A percentile compares a stretch with the other conserved stretches of the same genome.
phyloP scores from a whole-genome alignment of 1,139 yeast genomes.

The Entelexis sorbosivorans region DNA sequence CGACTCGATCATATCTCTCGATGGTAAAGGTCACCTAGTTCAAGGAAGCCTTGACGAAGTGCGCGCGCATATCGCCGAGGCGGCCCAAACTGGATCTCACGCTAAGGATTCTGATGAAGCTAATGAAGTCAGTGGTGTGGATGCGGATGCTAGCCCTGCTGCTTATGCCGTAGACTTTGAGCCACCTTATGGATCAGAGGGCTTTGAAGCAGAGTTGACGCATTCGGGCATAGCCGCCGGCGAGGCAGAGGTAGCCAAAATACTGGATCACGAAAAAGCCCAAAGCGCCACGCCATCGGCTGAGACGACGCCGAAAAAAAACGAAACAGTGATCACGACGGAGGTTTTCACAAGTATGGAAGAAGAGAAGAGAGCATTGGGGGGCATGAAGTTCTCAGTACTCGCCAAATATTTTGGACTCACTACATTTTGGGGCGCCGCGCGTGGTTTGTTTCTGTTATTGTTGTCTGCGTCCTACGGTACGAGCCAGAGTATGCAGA shows the following conservation, averaged over 20 bases:
- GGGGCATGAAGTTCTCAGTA: slow-evolving; percentile 10
- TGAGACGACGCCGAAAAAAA: background rate
- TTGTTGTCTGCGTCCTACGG: slow-evolving; percentile 7
- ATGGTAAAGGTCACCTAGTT: slow-evolving; percentile 36
- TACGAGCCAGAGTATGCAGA: slow-evolving; percentile 10
- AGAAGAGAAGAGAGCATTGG: slow-evolving; percentile 16
- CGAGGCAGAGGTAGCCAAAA: background rate
- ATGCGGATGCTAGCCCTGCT: background rate
- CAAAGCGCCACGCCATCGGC: background rate
- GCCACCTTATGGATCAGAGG: background rate
- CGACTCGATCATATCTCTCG: slow-evolving; percentile 23
- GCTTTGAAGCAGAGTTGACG: background rate
- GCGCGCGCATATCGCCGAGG: background rate
- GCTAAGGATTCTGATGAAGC: background rate
- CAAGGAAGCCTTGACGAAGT: slow-evolving; percentile 1
- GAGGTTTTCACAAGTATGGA: background rate
- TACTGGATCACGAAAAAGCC: background rate
- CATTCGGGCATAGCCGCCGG: background rate
- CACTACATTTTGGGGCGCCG: background rate
- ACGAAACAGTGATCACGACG: background rate
- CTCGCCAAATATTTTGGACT: slow-evolving; percentile 11
- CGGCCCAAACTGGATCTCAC: background rate
- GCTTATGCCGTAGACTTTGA: background rate
- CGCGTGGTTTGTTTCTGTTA: background rate
- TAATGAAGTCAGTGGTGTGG: background rate